These are phyloP conservation scores for Starmerella apicola DNA, from an alignment of 805 yeast species.

Conservation along the genomic window DNA sequence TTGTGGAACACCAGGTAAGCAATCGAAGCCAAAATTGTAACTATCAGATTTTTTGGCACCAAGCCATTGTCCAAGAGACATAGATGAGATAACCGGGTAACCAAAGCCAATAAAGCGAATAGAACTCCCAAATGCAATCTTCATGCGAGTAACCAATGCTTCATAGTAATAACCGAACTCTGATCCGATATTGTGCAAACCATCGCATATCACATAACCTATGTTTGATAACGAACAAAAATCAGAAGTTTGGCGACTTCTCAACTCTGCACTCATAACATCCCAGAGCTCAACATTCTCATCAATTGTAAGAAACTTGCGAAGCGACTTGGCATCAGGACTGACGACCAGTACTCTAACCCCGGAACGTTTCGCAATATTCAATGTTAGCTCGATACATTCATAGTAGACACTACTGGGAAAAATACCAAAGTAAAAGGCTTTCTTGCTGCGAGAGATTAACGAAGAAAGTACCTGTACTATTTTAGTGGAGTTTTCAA, in stretches of 20 bases:
- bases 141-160: conserved; percentile 46
- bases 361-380: not conserved
- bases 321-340: not conserved
- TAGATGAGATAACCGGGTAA: conserved; percentile 57
- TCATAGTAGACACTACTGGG: conserved; percentile 2
- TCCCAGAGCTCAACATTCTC: not conserved
- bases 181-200: conserved; percentile 57
- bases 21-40: conserved; percentile 57
- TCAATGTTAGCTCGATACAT: not conserved
- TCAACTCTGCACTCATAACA: not conserved
- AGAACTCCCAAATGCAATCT: conserved; percentile 13
- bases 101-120: conserved; percentile 56
- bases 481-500: not conserved
- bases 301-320: not conserved
- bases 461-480: conserved; percentile 5
- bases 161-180: conserved; percentile 55
- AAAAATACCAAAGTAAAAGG: conserved; percentile 44
- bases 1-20: conserved; percentile 40
- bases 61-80: conserved; percentile 78
- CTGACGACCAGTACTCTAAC: conserved; percentile 2
- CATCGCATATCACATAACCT: conserved; percentile 66
- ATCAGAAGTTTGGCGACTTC: not conserved
- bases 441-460: conserved; percentile 1
- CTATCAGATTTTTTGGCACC: conserved; percentile 50
- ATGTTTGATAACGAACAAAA: too few species aligned